These are phyloP conservation scores for Linum lewisii DNA, from an alignment of 345 rosid genomes.

Conservation along the genomic window DNA sequence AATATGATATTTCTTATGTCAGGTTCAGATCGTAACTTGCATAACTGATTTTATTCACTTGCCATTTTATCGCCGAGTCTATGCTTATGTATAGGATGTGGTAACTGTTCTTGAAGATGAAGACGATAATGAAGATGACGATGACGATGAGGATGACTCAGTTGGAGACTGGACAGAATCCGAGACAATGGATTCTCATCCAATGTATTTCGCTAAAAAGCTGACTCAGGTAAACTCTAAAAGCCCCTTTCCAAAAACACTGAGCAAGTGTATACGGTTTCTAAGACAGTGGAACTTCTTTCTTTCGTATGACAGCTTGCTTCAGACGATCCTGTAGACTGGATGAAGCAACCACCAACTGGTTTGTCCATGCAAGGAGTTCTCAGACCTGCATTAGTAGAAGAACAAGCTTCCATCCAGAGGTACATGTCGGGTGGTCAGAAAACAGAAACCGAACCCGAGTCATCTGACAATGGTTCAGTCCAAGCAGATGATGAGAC, in stretches of 20 bases:
- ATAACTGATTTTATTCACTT: conserved; percentile 7
- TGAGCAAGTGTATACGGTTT: neutral
- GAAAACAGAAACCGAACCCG: conserved; percentile 20
- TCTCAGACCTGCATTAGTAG: conserved; percentile 59
- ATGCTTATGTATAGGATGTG: conserved; percentile 45
- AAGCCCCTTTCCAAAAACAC: neutral
- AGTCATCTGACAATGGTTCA: conserved; percentile 26
- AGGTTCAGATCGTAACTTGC: conserved; percentile 3
- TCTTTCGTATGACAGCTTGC: conserved; percentile 39
- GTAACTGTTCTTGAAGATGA: conserved; percentile 58
- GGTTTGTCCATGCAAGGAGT: conserved; percentile 80
- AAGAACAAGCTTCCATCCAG: conserved; percentile 62
- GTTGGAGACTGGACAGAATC: conserved; percentile 84
- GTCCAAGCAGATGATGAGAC: conserved; percentile 33
- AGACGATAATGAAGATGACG: conserved; percentile 21
- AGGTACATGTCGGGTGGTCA: conserved; percentile 47
- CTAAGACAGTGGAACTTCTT: neutral
- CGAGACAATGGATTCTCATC: conserved; percentile 94
- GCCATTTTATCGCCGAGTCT: conserved; percentile 1
- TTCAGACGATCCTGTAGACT: conserved; percentile 65
- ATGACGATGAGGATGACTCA: conserved; percentile 46
- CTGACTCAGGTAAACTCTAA: conserved; percentile 47
- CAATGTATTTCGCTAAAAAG: conserved; percentile 82
- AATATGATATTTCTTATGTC: neutral
- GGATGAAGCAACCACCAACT: conserved; percentile 88